Evolutionary conservation across 345 rosid genomes (phyloP).

Genomic region (Populus alba): DNA sequence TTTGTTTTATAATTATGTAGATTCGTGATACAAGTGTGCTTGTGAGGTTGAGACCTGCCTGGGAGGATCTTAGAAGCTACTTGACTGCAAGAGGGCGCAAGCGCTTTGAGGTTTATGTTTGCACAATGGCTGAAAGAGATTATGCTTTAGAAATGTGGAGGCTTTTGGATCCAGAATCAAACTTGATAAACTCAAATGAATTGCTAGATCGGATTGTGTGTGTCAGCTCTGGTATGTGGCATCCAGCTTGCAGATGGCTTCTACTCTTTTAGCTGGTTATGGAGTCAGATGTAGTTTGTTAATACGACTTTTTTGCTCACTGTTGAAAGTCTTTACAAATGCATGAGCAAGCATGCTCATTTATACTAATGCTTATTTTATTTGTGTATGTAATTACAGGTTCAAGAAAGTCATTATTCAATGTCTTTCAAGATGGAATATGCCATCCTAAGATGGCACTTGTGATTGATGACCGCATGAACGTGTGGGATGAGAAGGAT

Average conservation of each 20-base stretch:
- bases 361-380: not conserved
- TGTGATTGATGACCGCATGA: conserved; percentile 93
- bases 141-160: conserved; percentile 99
- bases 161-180: conserved; percentile 98
- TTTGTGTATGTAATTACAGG: conserved; percentile 41
- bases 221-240: conserved; percentile 80
- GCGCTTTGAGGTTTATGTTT: conserved; percentile 99
- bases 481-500: conserved; percentile 99
- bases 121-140: conserved; percentile 99
- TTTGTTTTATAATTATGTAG: conserved; percentile 31
- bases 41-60: conserved; percentile 98
- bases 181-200: conserved; percentile 71
- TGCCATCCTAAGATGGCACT: conserved; percentile 97
- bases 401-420: conserved; percentile 72
- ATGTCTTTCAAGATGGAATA: conserved; percentile 83
- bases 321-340: not conserved
- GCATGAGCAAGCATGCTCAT: not conserved
- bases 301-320: not conserved
- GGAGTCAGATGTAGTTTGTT: conserved; percentile 1
- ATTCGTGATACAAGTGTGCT: conserved; percentile 98
- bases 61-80: conserved; percentile 93
- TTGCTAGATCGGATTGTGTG: conserved; percentile 83
- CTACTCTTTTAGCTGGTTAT: conserved; percentile 8
- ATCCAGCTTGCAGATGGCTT: conserved; percentile 10
- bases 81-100: conserved; percentile 94